Percentiles rank a stretch among this genome's conserved stretches.
phyloP scores from a whole-genome alignment of 306 rosid genomes.

The Senna tora region DNA sequence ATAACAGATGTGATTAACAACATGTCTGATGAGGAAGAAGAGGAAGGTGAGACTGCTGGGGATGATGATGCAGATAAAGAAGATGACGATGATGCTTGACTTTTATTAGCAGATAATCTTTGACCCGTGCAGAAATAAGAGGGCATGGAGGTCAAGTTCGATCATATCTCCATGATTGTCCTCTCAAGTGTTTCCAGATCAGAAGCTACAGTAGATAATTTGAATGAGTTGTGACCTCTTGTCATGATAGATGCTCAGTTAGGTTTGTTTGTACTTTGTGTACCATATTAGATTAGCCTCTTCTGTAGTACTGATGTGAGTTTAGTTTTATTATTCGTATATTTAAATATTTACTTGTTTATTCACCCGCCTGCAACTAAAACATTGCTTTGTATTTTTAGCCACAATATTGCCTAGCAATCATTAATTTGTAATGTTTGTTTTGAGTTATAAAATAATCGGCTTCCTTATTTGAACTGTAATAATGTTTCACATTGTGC shows the following conservation, averaged over 20 bases:
- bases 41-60: conserved; percentile 63
- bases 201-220: conserved; percentile 47
- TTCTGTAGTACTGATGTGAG: conserved; percentile 52
- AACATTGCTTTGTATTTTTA: conserved; percentile 44
- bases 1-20: conserved; percentile 95
- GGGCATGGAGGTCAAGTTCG: conserved; percentile 45
- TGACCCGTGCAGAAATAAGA: conserved; percentile 45
- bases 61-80: conserved; percentile 60
- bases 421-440: conserved; percentile 38
- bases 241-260: conserved; percentile 45
- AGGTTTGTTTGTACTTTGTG: conserved; percentile 56
- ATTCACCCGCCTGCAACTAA: conserved; percentile 35
- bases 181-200: conserved; percentile 41
- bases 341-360: conserved; percentile 30
- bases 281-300: conserved; percentile 65
- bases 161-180: conserved; percentile 46
- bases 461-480: neutral
- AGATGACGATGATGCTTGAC: conserved; percentile 52
- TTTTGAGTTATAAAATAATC: conserved; percentile 13
- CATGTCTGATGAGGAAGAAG: conserved; percentile 94
- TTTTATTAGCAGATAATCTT: conserved; percentile 31
- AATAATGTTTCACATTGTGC: too few relatives aligned
- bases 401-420: conserved; percentile 38
- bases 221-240: conserved; percentile 51
- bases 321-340: conserved; percentile 43